These are phyloP conservation scores for Candida buenavistaensis DNA, from an alignment of 1,139 yeast genomes.

Conservation along the genomic window DNA sequence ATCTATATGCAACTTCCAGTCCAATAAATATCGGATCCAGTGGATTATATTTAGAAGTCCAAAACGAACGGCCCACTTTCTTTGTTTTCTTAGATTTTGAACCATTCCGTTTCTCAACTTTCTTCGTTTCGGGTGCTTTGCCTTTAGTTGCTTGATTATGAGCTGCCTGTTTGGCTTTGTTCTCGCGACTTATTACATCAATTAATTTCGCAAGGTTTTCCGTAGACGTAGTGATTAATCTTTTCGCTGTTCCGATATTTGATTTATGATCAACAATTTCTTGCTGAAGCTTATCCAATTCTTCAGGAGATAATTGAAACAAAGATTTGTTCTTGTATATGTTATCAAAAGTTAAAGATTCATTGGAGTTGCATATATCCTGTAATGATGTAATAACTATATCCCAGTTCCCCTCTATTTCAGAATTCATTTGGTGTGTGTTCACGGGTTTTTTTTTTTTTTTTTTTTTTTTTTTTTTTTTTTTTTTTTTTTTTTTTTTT, in stretches of 20 bases:
- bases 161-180: constrained; percentile 11
- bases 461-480: constrained; percentile 1
- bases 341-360: constrained; percentile 52
- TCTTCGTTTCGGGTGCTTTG: constrained; percentile 1
- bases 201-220: constrained; percentile 38
- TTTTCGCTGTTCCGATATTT: constrained; percentile 55
- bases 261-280: constrained; percentile 53
- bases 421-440: constrained; percentile 16
- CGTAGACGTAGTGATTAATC: constrained; percentile 45
- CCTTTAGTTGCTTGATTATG: constrained; percentile 7
- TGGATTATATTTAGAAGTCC: constrained; percentile 53
- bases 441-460: not conserved
- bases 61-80: constrained; percentile 42
- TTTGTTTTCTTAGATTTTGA: constrained; percentile 15
- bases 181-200: constrained; percentile 14
- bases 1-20: constrained; percentile 85
- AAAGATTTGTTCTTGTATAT: constrained; percentile 25
- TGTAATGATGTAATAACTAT: constrained; percentile 64
- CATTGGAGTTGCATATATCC: constrained; percentile 65
- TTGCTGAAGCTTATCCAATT: constrained; percentile 39
- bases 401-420: constrained; percentile 66
- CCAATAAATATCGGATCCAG: constrained; percentile 64
- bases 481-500: not conserved
- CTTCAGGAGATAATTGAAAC: constrained; percentile 20
- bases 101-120: constrained; percentile 3